Percentiles rank a stretch among this genome's conserved stretches.
phyloP scores from a whole-genome alignment of 345 rosid species.

The Ceriops tagal region DNA sequence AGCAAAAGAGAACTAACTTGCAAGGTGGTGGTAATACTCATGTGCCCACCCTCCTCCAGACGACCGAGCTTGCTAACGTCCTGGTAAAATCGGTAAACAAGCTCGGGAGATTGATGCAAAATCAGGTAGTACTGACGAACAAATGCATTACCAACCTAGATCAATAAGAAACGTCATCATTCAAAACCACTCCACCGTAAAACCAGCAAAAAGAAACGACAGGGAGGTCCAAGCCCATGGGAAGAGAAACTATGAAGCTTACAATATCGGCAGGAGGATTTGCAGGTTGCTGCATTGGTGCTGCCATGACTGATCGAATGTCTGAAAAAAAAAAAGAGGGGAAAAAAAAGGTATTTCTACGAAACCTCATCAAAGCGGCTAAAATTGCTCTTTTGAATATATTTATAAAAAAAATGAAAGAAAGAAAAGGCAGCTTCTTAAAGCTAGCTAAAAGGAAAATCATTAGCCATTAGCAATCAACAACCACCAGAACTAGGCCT shows the following conservation, averaged over 20 bases:
- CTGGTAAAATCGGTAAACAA: constrained; percentile 90
- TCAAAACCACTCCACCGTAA: background rate
- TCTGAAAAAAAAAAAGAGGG: background rate
- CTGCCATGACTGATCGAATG: constrained; percentile 15
- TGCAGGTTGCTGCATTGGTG: constrained; percentile 7
- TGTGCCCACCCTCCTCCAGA: constrained; percentile 58
- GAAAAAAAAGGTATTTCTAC: too few species aligned
- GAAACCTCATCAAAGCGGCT: too few species aligned
- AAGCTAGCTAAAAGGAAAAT: background rate
- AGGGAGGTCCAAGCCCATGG: background rate
- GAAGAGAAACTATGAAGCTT: constrained; percentile 1
- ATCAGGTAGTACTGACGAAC: constrained; percentile 93
- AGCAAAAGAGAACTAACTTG: constrained; percentile 42
- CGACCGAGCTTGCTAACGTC: constrained; percentile 92
- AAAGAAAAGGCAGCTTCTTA: too few species aligned
- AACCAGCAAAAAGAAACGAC: background rate
- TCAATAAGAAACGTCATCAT: constrained; percentile 6
- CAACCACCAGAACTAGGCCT: background rate
- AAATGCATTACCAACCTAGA: constrained; percentile 89
- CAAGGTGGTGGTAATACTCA: constrained; percentile 79
- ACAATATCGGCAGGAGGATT: constrained; percentile 21
- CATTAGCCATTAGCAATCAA: background rate
- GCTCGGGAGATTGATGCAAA: constrained; percentile 81
- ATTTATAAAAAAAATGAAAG: too few species aligned
- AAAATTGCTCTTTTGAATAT: too few species aligned